Conservation (phyloP, 305 asterid genomes). For the Coffea humblotiana region DNA sequence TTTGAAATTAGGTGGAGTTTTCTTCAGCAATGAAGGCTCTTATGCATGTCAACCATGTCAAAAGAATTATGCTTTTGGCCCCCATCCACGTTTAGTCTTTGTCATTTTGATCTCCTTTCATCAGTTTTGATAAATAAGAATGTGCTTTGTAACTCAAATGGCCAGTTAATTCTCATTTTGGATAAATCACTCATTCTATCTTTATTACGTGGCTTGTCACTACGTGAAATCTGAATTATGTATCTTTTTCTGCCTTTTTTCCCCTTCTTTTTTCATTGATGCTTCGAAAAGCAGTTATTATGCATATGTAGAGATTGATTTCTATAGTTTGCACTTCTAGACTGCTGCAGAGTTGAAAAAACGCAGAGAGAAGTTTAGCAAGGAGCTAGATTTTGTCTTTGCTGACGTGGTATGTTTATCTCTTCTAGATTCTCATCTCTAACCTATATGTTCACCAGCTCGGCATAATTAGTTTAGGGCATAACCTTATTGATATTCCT, state of each 20-base stretch:
- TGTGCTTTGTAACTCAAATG: not conserved
- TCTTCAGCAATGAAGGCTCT: not conserved
- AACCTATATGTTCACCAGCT: not conserved
- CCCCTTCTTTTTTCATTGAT: not conserved
- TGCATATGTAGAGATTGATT: conserved; percentile 9
- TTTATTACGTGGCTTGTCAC: not conserved
- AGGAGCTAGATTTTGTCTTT: conserved; percentile 87
- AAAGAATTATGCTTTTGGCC: no score
- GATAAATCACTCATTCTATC: not conserved
- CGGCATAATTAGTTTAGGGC: no score
- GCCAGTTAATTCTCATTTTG: not conserved
- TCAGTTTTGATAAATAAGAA: not conserved
- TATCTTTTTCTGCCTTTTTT: not conserved
- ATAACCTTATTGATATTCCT: no score
- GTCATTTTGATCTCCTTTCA: not conserved
- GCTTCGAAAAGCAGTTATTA: not conserved
- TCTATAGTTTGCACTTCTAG: conserved; percentile 34
- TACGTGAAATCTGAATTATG: not conserved
- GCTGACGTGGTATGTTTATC: conserved; percentile 83
- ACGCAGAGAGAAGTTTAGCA: conserved; percentile 80
- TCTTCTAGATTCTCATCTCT: not conserved
- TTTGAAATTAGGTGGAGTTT: not conserved
- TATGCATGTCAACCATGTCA: not conserved
- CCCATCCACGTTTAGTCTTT: no score
- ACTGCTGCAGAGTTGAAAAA: conserved; percentile 87